Conservation (phyloP, 2,329 filamentous ascomycete genomes). For the Nemania abortiva region DNA sequence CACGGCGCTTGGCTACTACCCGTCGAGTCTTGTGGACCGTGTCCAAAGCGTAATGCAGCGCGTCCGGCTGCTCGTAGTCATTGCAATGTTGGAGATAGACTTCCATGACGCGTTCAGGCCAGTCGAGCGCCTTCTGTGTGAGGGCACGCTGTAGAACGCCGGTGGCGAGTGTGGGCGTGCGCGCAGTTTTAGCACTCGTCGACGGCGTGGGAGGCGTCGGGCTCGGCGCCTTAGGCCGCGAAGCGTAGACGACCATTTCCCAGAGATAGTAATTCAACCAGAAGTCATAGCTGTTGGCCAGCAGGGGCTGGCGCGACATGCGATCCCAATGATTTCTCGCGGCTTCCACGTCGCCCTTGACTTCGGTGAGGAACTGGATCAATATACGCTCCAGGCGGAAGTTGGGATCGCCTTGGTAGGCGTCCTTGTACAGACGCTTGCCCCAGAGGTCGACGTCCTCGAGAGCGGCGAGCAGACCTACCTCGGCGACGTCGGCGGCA, state of each 20-base stretch:
- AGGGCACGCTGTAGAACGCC: slow-evolving; percentile 80
- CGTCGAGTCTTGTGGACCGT: slow-evolving; percentile 77
- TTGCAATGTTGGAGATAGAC: slow-evolving; percentile 85
- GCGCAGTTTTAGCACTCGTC: slow-evolving; percentile 59
- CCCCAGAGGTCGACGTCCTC: slow-evolving; percentile 87
- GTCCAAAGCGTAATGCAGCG: slow-evolving; percentile 79
- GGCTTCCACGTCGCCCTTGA: slow-evolving; percentile 79
- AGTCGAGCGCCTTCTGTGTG: slow-evolving; percentile 72
- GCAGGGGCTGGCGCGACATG: slow-evolving; percentile 71
- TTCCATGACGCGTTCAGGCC: slow-evolving; percentile 80
- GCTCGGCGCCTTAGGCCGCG: slow-evolving; percentile 64
- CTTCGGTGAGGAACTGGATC: slow-evolving; percentile 90
- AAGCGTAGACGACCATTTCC: slow-evolving; percentile 79
- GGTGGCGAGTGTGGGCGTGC: slow-evolving; percentile 80
- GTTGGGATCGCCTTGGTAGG: slow-evolving; percentile 86
- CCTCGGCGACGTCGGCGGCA: slow-evolving; percentile 88
- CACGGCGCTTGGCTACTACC: slow-evolving; percentile 71
- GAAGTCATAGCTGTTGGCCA: slow-evolving; percentile 87
- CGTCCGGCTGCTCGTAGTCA: slow-evolving; percentile 85
- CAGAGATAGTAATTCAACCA: slow-evolving; percentile 94
- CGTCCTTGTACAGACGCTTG: slow-evolving; percentile 77
- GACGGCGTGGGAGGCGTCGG: slow-evolving; percentile 60
- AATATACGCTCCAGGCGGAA: slow-evolving; percentile 92
- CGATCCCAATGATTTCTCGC: slow-evolving; percentile 83
- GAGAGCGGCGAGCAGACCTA: slow-evolving; percentile 86